Conservation (phyloP, 192 early-diverging fungal species). For the Endogone sp. region DNA sequence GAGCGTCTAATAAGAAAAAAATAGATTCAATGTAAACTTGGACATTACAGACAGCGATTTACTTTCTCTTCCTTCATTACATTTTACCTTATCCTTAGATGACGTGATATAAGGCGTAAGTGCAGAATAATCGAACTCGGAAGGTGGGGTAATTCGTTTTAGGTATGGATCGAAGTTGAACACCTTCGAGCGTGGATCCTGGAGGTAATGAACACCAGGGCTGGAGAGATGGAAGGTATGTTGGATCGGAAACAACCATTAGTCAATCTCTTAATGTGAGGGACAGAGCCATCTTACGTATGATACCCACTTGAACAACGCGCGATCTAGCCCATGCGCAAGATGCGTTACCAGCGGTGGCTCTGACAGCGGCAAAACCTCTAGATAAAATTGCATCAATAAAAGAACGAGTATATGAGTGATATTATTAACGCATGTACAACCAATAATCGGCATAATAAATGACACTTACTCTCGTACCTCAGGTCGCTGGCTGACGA, state of each 20-base stretch:
- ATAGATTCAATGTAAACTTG: too few relatives aligned
- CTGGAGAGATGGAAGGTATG: slow-evolving; percentile 36
- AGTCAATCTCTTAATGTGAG: not conserved
- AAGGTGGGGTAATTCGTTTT: slow-evolving; percentile 70
- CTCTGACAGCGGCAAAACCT: not conserved
- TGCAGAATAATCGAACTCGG: slow-evolving; percentile 78
- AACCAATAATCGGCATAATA: too few relatives aligned
- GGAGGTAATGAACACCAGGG: slow-evolving; percentile 76
- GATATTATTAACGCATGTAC: too few relatives aligned
- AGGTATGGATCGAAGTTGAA: slow-evolving; percentile 84
- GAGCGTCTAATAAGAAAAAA: slow-evolving; percentile 36
- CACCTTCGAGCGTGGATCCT: slow-evolving; percentile 68
- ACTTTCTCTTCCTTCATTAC: not conserved
- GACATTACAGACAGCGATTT: too few relatives aligned
- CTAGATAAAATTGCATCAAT: not conserved
- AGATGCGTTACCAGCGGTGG: slow-evolving; percentile 26
- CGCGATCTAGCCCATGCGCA: slow-evolving; percentile 60
- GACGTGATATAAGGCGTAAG: slow-evolving; percentile 78
- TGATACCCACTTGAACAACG: slow-evolving; percentile 55
- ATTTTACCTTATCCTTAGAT: slow-evolving; percentile 57
- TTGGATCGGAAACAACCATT: not conserved
- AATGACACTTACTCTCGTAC: not conserved
- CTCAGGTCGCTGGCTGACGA: not conserved
- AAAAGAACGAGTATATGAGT: not conserved
- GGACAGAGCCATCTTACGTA: not conserved